phyloP scores from a whole-genome alignment of 1,284 basidiomycete genomes.

The Psilocybe mexicana region DNA sequence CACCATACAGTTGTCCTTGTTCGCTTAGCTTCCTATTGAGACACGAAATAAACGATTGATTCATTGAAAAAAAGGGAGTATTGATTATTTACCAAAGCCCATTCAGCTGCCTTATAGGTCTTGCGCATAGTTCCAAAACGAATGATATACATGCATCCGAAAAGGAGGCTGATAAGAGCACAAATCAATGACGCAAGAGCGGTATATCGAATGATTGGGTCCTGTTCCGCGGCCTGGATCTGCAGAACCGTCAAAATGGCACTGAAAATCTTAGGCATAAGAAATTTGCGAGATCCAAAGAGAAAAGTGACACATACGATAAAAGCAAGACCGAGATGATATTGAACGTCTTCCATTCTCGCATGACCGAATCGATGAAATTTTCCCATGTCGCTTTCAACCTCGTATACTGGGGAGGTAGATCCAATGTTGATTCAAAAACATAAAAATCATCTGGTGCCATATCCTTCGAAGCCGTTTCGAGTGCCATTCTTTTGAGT shows the following conservation, averaged over 20 bases:
- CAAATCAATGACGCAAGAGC: slow-evolving; percentile 59
- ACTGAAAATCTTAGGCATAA: slow-evolving; percentile 19
- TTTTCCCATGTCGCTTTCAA: slow-evolving; percentile 38
- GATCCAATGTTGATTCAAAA: neutral
- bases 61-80: neutral
- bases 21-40: no score
- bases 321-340: slow-evolving; percentile 44
- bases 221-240: slow-evolving; percentile 45
- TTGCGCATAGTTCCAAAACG: slow-evolving; percentile 62
- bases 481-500: slow-evolving; percentile 54
- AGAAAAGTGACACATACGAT: slow-evolving; percentile 28
- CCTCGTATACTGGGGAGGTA: slow-evolving; percentile 16
- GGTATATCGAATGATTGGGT: slow-evolving; percentile 56
- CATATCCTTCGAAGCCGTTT: slow-evolving; percentile 14
- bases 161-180: slow-evolving; percentile 60
- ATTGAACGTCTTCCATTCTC: slow-evolving; percentile 49
- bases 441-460: neutral
- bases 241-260: slow-evolving; percentile 67
- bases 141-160: slow-evolving; percentile 63
- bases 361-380: slow-evolving; percentile 42
- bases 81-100: slow-evolving; percentile 52
- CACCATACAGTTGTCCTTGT: no score
- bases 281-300: no score
- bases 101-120: slow-evolving; percentile 61
- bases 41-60: neutral